Conservation (phyloP, 345 rosid genomes). For the Mallotus nudiflorus region DNA sequence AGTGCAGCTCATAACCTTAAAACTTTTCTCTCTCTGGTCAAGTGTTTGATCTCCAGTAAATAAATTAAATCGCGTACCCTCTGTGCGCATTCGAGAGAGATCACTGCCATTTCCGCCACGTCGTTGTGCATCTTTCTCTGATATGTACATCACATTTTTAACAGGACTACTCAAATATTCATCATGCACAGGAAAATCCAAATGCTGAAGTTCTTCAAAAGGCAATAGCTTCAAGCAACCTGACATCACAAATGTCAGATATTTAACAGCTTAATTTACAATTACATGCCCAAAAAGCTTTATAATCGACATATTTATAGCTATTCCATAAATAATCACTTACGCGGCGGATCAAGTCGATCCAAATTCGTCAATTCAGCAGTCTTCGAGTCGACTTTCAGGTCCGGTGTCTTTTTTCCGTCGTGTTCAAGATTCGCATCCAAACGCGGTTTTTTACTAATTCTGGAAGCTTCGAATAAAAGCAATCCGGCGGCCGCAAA, state of each 20-base stretch:
- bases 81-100: constrained; percentile 31
- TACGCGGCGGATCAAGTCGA: constrained; percentile 62
- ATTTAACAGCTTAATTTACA: background rate
- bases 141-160: constrained; percentile 56
- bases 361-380: constrained; percentile 37
- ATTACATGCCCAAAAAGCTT: background rate
- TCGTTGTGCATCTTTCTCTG: constrained; percentile 30
- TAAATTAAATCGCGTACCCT: constrained; percentile 63
- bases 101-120: constrained; percentile 25
- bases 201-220: constrained; percentile 64
- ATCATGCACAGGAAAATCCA: constrained; percentile 52
- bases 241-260: constrained; percentile 35
- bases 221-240: constrained; percentile 87
- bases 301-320: no score
- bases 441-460: constrained; percentile 39
- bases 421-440: constrained; percentile 15
- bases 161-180: constrained; percentile 50
- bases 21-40: constrained; percentile 77
- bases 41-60: constrained; percentile 81
- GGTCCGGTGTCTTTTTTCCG: constrained; percentile 6
- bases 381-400: background rate
- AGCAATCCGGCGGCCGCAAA: constrained; percentile 56
- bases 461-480: constrained; percentile 60
- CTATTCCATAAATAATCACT: constrained; percentile 33
- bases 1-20: constrained; percentile 52